Conservation (phyloP, 768 basidiomycete genomes). For the Mycena haematopus region DNA sequence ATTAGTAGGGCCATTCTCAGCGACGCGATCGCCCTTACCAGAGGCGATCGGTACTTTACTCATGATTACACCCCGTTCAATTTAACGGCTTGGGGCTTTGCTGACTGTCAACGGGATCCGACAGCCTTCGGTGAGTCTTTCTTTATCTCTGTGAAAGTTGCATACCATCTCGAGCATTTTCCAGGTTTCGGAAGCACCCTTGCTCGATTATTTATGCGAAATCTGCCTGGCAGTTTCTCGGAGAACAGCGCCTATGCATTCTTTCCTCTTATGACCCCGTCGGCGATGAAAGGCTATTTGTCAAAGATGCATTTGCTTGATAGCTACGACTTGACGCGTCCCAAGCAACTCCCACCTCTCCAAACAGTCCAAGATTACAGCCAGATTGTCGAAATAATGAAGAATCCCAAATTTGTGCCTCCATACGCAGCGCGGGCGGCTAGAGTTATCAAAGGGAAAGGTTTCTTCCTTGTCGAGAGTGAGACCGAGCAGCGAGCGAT, state of each 20-base stretch:
- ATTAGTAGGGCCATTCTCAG: slow-evolving; percentile 85
- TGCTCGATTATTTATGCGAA: slow-evolving; percentile 75
- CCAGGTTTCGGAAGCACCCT: slow-evolving; percentile 75
- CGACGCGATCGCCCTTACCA: slow-evolving; percentile 84
- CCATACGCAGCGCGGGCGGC: slow-evolving; percentile 58
- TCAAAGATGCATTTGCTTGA: slow-evolving; percentile 58
- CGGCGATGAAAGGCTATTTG: slow-evolving; percentile 66
- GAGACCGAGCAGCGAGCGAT: slow-evolving; percentile 57
- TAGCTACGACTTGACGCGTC: slow-evolving; percentile 63
- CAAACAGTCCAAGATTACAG: slow-evolving; percentile 52
- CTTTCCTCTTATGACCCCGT: slow-evolving; percentile 89
- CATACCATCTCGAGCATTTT: slow-evolving; percentile 30
- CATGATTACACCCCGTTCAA: slow-evolving; percentile 83
- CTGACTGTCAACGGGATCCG: slow-evolving; percentile 79
- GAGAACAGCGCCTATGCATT: slow-evolving; percentile 79
- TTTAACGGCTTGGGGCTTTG: slow-evolving; percentile 84
- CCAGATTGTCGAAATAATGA: slow-evolving; percentile 60
- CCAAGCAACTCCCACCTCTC: slow-evolving; percentile 38
- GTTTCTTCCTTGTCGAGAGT: slow-evolving; percentile 71
- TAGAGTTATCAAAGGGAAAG: slow-evolving; percentile 62
- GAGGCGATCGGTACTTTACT: slow-evolving; percentile 82
- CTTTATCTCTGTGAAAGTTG: slow-evolving; percentile 41
- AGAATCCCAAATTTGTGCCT: slow-evolving; percentile 51
- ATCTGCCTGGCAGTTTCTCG: slow-evolving; percentile 71
- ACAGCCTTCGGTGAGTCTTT: slow-evolving; percentile 64